phyloP scores from a whole-genome alignment of 306 rosid genomes.

The Prunus armeniaca region DNA sequence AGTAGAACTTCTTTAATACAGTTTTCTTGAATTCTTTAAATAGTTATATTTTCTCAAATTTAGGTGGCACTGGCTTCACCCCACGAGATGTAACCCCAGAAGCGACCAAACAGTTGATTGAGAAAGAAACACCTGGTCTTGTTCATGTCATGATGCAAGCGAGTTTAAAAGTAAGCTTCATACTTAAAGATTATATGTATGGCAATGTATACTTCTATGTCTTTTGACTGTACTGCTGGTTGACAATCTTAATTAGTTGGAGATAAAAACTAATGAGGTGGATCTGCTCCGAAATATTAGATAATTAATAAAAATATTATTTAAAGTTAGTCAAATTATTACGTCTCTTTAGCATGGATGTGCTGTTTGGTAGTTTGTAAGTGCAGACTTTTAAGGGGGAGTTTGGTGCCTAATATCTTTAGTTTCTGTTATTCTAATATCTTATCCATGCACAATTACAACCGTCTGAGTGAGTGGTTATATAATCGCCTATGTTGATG shows the following conservation, averaged over 20 bases:
- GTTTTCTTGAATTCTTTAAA: slow-evolving; percentile 17
- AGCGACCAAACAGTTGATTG: slow-evolving; percentile 83
- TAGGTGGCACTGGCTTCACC: slow-evolving; percentile 94
- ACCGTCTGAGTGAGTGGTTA: background rate
- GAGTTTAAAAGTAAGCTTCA: slow-evolving; percentile 70
- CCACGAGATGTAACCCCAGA: slow-evolving; percentile 85
- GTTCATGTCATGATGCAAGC: slow-evolving; percentile 83
- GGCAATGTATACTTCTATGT: background rate
- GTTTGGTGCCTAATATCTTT: background rate
- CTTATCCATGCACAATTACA: background rate
- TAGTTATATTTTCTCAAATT: slow-evolving; percentile 21
- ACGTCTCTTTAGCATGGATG: background rate
- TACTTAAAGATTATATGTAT: background rate
- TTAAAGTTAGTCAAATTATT: background rate
- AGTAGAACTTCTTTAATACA: background rate
- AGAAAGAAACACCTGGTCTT: slow-evolving; percentile 92
- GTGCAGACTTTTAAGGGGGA: background rate
- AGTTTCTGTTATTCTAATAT: background rate
- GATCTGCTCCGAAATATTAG: background rate
- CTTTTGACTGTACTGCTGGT: background rate
- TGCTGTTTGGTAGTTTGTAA: background rate
- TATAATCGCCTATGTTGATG: background rate
- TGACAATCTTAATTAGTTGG: background rate
- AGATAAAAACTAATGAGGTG: background rate
- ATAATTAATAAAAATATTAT: background rate